Conservation (phyloP, 1,284 basidiomycete genomes). For the Malassezia brasiliensis region DNA sequence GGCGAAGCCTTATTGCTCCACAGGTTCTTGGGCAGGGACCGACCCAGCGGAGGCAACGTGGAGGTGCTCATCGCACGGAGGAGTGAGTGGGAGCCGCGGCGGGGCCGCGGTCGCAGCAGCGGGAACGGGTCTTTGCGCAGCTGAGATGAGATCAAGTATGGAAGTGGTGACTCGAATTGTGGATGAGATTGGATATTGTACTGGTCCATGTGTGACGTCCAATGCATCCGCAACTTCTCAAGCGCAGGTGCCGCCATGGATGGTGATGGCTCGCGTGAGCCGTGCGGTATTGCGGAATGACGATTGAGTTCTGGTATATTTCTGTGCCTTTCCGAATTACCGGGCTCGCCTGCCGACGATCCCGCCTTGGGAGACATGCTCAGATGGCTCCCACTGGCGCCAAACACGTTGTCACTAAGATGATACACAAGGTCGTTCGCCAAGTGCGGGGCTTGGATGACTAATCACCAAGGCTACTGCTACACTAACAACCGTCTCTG, state of each 20-base stretch:
- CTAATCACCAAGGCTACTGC: not conserved
- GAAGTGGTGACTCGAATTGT: slow-evolving; percentile 9
- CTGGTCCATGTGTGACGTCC: slow-evolving; percentile 18
- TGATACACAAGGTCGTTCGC: too few species aligned
- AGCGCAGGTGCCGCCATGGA: slow-evolving; percentile 1
- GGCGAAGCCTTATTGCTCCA: not conserved
- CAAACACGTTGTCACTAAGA: too few species aligned
- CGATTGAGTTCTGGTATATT: too few species aligned
- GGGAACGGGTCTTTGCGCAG: not conserved
- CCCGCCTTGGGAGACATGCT: too few species aligned
- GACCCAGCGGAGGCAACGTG: not conserved
- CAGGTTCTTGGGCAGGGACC: not conserved
- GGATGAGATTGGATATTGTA: slow-evolving; percentile 12
- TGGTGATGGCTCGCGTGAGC: too few species aligned
- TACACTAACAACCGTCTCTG: not conserved
- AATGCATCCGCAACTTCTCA: slow-evolving; percentile 14
- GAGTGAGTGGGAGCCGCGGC: not conserved
- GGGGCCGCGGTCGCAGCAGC: not conserved
- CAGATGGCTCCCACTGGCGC: too few species aligned
- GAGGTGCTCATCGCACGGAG: not conserved
- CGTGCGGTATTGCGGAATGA: too few species aligned
- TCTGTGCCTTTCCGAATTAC: too few species aligned
- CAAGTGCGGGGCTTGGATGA: slow-evolving; percentile 1
- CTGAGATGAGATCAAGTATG: slow-evolving; percentile 14
- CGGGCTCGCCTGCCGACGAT: too few species aligned